phyloP scores from a whole-genome alignment of 1,139 yeast genomes.

The Meyerozyma sp. region DNA sequence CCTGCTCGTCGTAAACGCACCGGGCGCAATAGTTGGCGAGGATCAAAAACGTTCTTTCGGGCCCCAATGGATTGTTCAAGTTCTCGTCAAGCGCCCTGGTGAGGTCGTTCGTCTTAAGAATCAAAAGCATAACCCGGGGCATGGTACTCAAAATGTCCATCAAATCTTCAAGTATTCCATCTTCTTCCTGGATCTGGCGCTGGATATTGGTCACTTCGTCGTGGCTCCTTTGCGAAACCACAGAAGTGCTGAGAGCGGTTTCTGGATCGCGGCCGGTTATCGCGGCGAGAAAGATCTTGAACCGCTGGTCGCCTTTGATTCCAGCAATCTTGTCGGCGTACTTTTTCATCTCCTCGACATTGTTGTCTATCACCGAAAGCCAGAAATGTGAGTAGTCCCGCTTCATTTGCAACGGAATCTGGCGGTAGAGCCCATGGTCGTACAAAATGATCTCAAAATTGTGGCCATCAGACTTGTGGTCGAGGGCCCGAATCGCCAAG shows the following conservation, averaged over 20 bases:
- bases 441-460: constrained; percentile 89
- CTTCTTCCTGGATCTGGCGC: constrained; percentile 46
- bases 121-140: constrained; percentile 81
- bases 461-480: constrained; percentile 34
- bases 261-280: constrained; percentile 76
- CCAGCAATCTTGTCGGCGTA: constrained; percentile 80
- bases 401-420: constrained; percentile 72
- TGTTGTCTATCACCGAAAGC: constrained; percentile 77
- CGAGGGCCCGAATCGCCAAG: constrained; percentile 63
- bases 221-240: constrained; percentile 46
- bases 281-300: constrained; percentile 84
- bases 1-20: constrained; percentile 66
- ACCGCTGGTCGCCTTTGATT: constrained; percentile 67
- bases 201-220: constrained; percentile 67
- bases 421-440: constrained; percentile 92
- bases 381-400: constrained; percentile 87
- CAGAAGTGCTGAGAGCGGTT: constrained; percentile 39
- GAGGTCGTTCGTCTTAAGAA: constrained; percentile 89
- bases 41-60: constrained; percentile 80
- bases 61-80: constrained; percentile 78
- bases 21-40: constrained; percentile 87
- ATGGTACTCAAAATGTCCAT: constrained; percentile 76
- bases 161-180: constrained; percentile 64
- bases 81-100: constrained; percentile 85
- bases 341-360: constrained; percentile 57